Evolutionary conservation across 805 yeast species (phyloP).

Genomic region (Nematodospora valgi): DNA sequence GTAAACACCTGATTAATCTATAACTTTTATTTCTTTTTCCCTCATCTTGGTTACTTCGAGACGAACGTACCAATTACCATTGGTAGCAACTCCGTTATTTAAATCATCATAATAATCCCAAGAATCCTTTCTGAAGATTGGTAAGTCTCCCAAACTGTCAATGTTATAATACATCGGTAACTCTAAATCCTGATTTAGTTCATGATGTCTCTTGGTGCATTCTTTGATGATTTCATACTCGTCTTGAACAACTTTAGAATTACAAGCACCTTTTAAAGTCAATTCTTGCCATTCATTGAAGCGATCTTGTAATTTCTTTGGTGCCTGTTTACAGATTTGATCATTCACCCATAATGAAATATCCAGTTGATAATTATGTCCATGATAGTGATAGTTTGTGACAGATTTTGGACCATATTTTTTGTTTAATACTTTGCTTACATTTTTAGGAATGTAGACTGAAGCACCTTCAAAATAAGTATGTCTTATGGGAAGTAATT

Average conservation of each 20-base stretch:
- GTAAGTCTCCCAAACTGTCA: conserved; percentile 28
- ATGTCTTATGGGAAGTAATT: conserved; percentile 33
- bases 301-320: conserved; percentile 20
- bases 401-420: conserved; percentile 31
- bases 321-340: conserved; percentile 30
- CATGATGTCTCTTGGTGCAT: conserved; percentile 21
- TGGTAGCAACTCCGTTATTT: conserved; percentile 11
- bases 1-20: too few relatives aligned
- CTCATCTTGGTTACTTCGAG: too few relatives aligned
- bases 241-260: conserved; percentile 29
- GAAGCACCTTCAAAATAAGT: conserved; percentile 36
- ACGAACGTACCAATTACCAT: conserved; percentile 18
- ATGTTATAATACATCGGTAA: conserved; percentile 21
- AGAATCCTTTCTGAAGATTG: conserved; percentile 38
- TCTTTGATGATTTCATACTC: conserved; percentile 31
- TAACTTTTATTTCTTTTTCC: too few relatives aligned
- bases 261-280: conserved; percentile 39
- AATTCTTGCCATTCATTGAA: conserved; percentile 16
- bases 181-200: conserved; percentile 21
- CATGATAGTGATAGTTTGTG: conserved; percentile 22
- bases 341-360: conserved; percentile 47
- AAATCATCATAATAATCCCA: conserved; percentile 29
- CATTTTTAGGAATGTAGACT: conserved; percentile 33
- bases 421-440: conserved; percentile 24
- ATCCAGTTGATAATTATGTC: conserved; percentile 40